Conservation (phyloP, 2,329 filamentous ascomycete genomes). For the Paecilomyces niveus region DNA sequence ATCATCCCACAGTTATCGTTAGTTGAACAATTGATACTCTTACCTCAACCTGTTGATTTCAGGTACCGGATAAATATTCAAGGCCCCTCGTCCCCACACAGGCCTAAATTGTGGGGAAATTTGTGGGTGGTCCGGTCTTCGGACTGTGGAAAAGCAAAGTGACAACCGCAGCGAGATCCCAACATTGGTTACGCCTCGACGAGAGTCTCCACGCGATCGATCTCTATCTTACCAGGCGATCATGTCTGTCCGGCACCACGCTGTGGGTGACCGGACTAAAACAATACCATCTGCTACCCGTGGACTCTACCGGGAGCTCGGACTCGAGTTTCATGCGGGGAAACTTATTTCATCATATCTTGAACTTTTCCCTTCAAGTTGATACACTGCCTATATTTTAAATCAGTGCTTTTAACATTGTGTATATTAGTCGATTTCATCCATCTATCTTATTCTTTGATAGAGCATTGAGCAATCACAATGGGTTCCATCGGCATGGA, state of each 20-base stretch:
- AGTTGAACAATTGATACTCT: too few relatives aligned
- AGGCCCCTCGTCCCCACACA: not conserved
- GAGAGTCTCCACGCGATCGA: not conserved
- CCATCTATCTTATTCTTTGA: not conserved
- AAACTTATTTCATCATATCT: not conserved
- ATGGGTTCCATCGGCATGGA: slow-evolving; percentile 13
- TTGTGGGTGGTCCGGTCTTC: not conserved
- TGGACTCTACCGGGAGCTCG: not conserved
- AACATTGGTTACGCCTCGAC: not conserved
- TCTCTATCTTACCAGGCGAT: not conserved
- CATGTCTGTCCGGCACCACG: not conserved
- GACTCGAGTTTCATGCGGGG: not conserved
- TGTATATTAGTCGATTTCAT: not conserved
- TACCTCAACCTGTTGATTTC: not conserved
- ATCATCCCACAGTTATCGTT: too few relatives aligned
- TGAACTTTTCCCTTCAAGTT: not conserved
- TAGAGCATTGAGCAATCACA: not conserved
- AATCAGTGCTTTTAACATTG: not conserved
- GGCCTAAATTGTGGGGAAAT: not conserved
- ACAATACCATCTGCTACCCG: not conserved
- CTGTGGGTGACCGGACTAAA: not conserved
- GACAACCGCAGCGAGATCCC: not conserved
- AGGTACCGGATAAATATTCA: not conserved
- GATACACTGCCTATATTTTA: not conserved
- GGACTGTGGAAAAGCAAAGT: not conserved